A percentile compares a stretch with the other conserved stretches of the same genome.
Evolutionary conservation across 75 land plant species (phyloP).

Genomic region (Pinus tabuliformis): DNA sequence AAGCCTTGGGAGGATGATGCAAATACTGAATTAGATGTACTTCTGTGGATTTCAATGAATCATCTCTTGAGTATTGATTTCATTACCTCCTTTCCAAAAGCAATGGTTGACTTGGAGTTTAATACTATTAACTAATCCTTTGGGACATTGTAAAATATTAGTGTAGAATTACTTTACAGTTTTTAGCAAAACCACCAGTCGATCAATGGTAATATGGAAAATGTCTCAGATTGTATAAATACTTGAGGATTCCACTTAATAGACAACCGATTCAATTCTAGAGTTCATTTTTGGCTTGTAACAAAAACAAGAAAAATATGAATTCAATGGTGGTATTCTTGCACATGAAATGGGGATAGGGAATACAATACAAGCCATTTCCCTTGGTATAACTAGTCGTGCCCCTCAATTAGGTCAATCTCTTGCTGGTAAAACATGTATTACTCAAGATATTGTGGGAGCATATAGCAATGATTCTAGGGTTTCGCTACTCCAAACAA

Average conservation of each 20-base stretch:
- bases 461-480: conserved; percentile 9
- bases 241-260: too few relatives aligned
- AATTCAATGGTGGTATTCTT: conserved; percentile 68
- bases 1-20: conserved; percentile 28
- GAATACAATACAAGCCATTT: conserved; percentile 92
- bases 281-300: too few relatives aligned
- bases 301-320: conserved; percentile 55
- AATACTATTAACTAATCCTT: not conserved
- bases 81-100: conserved; percentile 79
- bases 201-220: too few relatives aligned
- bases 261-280: too few relatives aligned
- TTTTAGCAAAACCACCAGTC: too few relatives aligned
- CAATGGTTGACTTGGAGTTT: conserved; percentile 89
- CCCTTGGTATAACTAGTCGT: conserved; percentile 24
- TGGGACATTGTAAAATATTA: too few relatives aligned
- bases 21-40: conserved; percentile 21
- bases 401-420: conserved; percentile 9
- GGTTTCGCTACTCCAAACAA: too few relatives aligned
- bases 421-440: not conserved
- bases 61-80: conserved; percentile 55
- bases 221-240: too few relatives aligned
- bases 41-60: conserved; percentile 17
- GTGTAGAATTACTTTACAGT: too few relatives aligned
- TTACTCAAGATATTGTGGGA: not conserved
- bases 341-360: conserved; percentile 98